These are phyloP conservation scores for Tephrocybe rancida DNA, from an alignment of 768 basidiomycete genomes.

Conservation along the genomic window DNA sequence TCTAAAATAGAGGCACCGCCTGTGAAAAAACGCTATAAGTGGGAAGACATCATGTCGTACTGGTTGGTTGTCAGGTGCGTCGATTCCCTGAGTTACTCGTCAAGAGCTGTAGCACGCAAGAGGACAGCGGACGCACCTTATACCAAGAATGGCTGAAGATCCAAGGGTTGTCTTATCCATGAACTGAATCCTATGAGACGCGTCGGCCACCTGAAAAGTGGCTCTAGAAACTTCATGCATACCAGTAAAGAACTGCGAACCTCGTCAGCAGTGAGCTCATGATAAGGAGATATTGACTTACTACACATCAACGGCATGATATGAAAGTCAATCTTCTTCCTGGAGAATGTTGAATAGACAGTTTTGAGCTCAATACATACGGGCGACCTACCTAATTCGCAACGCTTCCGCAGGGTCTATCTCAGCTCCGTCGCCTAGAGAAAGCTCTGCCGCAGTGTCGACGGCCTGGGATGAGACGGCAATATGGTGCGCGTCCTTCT, in stretches of 20 bases:
- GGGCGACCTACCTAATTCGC: slow-evolving; percentile 57
- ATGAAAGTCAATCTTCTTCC: slow-evolving; percentile 67
- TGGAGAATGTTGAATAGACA: slow-evolving; percentile 10
- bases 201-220: no score
- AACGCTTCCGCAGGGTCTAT: slow-evolving; percentile 55
- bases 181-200: slow-evolving; percentile 67
- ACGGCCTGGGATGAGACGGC: slow-evolving; percentile 49
- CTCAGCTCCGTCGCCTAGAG: no score
- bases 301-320: slow-evolving; percentile 75
- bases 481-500: slow-evolving; percentile 35
- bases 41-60: slow-evolving; percentile 35
- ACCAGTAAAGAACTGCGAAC: no score
- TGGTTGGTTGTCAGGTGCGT: slow-evolving; percentile 68
- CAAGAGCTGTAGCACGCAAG: no score
- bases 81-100: slow-evolving; percentile 58
- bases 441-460: slow-evolving; percentile 60
- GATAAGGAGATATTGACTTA: slow-evolving; percentile 32
- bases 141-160: slow-evolving; percentile 69
- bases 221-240: no score
- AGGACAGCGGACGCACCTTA: no score
- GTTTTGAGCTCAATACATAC: background rate
- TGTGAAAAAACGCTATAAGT: background rate
- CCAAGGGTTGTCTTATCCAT: slow-evolving; percentile 82
- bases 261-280: background rate
- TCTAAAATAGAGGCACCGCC: slow-evolving; percentile 29